A percentile compares a stretch with the other conserved stretches of the same genome.
Conservation (phyloP, 805 yeast genomes). For the Saccharomycopsis fodiens region DNA sequence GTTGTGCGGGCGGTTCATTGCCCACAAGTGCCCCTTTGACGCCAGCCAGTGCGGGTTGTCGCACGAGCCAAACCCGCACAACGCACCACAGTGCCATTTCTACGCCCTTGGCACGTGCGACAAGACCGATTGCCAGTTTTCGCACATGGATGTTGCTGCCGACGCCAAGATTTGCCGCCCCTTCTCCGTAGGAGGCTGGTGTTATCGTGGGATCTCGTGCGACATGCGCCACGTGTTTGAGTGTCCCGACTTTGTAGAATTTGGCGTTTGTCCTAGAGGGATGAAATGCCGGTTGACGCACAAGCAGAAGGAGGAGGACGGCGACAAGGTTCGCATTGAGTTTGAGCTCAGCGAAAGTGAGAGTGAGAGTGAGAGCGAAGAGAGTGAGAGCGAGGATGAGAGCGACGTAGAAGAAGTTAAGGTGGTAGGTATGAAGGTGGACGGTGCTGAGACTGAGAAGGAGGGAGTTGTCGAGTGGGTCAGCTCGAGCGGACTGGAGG, state of each 20-base stretch:
- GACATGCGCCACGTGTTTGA: conserved; percentile 47
- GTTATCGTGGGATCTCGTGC: conserved; percentile 54
- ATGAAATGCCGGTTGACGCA: conserved; percentile 48
- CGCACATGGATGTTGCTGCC: conserved; percentile 37
- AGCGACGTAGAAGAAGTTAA: background rate
- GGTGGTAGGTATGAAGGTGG: background rate
- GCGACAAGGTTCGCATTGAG: background rate
- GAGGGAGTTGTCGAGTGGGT: no score
- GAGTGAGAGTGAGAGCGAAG: background rate
- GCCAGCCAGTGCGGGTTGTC: conserved; percentile 40
- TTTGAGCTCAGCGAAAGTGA: conserved; percentile 1
- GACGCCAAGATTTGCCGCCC: conserved; percentile 51
- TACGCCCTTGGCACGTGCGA: conserved; percentile 41
- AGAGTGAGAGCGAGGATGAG: conserved; percentile 4
- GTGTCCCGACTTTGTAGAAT: conserved; percentile 55
- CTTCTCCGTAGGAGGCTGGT: conserved; percentile 64
- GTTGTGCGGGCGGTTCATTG: conserved; percentile 44
- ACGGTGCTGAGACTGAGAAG: background rate
- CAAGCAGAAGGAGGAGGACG: conserved; percentile 25
- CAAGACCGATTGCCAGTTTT: conserved; percentile 40
- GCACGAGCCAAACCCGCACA: conserved; percentile 52
- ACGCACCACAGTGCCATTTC: conserved; percentile 52
- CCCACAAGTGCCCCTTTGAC: conserved; percentile 38
- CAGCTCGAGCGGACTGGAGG: background rate
- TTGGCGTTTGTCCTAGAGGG: conserved; percentile 51